Percentiles rank a stretch among this genome's conserved stretches.
Conservation (phyloP, 768 basidiomycete genomes). For the Kwoniella heveanensis region DNA sequence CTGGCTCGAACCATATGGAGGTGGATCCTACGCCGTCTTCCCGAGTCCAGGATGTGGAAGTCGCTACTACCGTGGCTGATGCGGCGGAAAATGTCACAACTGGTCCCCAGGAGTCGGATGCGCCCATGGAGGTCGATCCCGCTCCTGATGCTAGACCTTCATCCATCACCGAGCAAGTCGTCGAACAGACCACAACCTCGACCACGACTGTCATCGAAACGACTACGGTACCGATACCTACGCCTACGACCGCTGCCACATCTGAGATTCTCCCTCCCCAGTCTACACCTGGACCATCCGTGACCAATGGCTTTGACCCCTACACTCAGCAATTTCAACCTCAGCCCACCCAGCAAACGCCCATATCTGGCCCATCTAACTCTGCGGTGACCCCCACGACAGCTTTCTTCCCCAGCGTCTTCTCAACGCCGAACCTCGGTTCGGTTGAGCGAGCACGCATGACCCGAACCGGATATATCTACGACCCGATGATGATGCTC, state of each 20-base stretch:
- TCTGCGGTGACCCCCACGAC: not conserved
- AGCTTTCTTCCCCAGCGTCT: not conserved
- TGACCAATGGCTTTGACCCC: not conserved
- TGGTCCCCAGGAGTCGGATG: conserved; percentile 1
- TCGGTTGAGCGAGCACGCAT: conserved; percentile 19
- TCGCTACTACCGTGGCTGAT: not conserved
- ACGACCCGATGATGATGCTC: conserved; percentile 79
- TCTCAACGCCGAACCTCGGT: not conserved
- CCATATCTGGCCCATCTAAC: conserved; percentile 9
- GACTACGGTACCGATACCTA: not conserved
- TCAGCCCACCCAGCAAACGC: no score
- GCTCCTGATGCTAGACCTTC: conserved; percentile 1
- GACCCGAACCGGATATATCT: conserved; percentile 75
- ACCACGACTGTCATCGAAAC: conserved; percentile 12
- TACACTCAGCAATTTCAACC: not conserved
- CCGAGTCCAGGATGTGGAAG: not conserved
- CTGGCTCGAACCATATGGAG: conserved; percentile 16
- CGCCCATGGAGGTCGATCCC: conserved; percentile 17
- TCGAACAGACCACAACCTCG: conserved; percentile 11
- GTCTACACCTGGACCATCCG: not conserved
- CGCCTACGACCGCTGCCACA: not conserved
- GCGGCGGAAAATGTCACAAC: no score
- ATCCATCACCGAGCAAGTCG: not conserved
- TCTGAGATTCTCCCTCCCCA: not conserved
- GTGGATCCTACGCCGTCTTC: conserved; percentile 13